A percentile compares a stretch with the other conserved stretches of the same genome.
Conservation (phyloP, 176 grass and related monocot species). For the Rhynchospora tenuis region DNA sequence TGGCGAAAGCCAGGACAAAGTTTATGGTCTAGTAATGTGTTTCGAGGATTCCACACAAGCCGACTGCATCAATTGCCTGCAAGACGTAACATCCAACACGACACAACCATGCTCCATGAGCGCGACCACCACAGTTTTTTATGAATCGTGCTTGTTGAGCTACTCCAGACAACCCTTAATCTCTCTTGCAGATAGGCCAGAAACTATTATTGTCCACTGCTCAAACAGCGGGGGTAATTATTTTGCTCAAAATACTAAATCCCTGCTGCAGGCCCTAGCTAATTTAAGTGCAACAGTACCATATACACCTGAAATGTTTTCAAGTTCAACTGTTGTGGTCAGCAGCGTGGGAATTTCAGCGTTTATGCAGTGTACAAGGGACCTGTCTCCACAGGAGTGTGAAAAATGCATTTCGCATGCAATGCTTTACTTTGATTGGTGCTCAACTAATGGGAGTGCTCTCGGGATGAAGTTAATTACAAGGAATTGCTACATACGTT, state of each 20-base stretch:
- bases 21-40: slow-evolving; percentile 23
- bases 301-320: not conserved
- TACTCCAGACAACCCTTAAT: slow-evolving; percentile 15
- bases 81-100: not conserved
- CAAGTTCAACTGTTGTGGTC: not conserved
- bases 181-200: not conserved
- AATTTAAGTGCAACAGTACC: not conserved
- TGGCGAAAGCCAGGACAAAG: not conserved
- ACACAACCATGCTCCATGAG: not conserved
- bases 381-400: slow-evolving; percentile 7
- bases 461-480: not conserved
- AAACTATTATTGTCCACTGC: too few relatives aligned
- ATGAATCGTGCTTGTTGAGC: not conserved
- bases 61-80: slow-evolving; percentile 2
- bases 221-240: not conserved
- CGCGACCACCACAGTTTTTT: not conserved
- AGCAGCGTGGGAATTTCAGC: not conserved
- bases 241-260: not conserved
- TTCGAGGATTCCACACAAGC: not conserved
- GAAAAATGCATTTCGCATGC: not conserved
- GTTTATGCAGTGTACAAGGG: slow-evolving; percentile 22
- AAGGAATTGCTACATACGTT: slow-evolving; percentile 4
- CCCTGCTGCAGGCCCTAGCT: not conserved
- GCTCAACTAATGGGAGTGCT: not conserved
- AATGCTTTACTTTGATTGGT: not conserved